A percentile compares a stretch with the other conserved stretches of the same genome.
These are phyloP conservation scores for Populus hybrid DNA, from an alignment of 441 rosid genomes.

Conservation along the genomic window DNA sequence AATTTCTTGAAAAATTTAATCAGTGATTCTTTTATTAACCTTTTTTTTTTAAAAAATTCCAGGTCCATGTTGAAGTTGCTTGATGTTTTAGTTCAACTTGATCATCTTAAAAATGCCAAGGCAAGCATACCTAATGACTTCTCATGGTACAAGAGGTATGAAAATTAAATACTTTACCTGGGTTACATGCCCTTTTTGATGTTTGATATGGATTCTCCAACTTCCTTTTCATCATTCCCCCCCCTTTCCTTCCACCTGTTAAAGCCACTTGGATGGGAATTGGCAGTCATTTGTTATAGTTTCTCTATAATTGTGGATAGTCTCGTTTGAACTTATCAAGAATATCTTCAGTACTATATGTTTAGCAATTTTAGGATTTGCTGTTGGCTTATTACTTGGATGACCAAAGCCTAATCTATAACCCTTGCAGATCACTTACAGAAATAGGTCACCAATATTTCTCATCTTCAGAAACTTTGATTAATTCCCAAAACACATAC, in stretches of 20 bases:
- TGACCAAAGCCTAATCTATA: background rate
- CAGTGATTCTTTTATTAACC: conserved; percentile 18
- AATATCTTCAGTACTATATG: background rate
- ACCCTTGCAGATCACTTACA: background rate
- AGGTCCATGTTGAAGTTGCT: conserved; percentile 99
- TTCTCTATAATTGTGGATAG: background rate
- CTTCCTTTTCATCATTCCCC: background rate
- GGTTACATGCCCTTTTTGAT: conserved; percentile 8
- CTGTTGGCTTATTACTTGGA: background rate
- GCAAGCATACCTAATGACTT: conserved; percentile 99
- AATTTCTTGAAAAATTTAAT: background rate
- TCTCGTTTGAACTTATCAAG: background rate
- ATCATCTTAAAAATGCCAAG: conserved; percentile 98
- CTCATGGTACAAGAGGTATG: conserved; percentile 98
- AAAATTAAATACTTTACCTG: background rate
- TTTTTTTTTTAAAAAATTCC: conserved; percentile 13
- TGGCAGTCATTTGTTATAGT: background rate
- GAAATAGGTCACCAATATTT: background rate
- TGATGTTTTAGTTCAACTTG: conserved; percentile 97
- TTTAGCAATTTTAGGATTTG: conserved; percentile 12
- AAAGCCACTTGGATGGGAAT: conserved; percentile 13
- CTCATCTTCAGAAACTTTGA: background rate
- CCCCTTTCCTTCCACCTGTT: background rate
- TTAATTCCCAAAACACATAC: background rate
- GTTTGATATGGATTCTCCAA: background rate